Base-by-base conservation (phyloP, 2,329 filamentous ascomycete genomes). In the Phaeosphaeria sp. region DNA sequence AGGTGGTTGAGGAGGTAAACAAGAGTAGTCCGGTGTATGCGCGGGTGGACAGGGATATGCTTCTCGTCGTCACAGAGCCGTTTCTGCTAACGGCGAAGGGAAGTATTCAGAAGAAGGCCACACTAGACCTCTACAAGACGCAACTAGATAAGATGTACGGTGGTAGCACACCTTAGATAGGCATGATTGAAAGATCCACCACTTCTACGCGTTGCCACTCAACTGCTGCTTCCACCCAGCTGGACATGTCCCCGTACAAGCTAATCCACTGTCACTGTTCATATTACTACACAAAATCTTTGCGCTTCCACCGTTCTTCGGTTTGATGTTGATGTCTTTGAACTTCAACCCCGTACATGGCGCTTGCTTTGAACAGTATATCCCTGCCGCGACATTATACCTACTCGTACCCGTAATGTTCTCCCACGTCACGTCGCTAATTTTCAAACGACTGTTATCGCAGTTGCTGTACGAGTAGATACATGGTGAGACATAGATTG, bases 361-460 rank as follows among this genome's bases (percentile, higher is more conserved):
- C 36, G 75, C 75, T 2, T 39, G 30, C 15, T 52, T 55, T 39
- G 58, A 63, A 52, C 69, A 72, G 67, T 83, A 80, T 46, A 83
- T 81, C 4, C 78, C 81, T 6, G 77, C 77, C 1, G 78, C 82
- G 21, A 83, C 77, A 63, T 84, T 83, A 60, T 83, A 83, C 30
- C 79, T 71, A 56, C 77, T 79, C 2, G 82, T 84, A 6, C 82
- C 82, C 1, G 78, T 81, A 51, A 84, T 77, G 62, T 84, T 84
- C 55, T 81, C 76, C 80, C 81, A 83, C 41, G 74, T 79, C 22
- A 84, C 71, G 60, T 84, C 80, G 39, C 72, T 73, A 55, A 84
- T 83, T 50, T 78, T 68, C 22, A 72, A 44, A 11, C 58, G 56
- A n/a, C 51, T 58, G 1, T 36, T 23, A 50, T 71, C 68, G 48